These are phyloP conservation scores for Saccharomyces mikatae DNA, from an alignment of 805 yeast genomes.

Conservation along the genomic window DNA sequence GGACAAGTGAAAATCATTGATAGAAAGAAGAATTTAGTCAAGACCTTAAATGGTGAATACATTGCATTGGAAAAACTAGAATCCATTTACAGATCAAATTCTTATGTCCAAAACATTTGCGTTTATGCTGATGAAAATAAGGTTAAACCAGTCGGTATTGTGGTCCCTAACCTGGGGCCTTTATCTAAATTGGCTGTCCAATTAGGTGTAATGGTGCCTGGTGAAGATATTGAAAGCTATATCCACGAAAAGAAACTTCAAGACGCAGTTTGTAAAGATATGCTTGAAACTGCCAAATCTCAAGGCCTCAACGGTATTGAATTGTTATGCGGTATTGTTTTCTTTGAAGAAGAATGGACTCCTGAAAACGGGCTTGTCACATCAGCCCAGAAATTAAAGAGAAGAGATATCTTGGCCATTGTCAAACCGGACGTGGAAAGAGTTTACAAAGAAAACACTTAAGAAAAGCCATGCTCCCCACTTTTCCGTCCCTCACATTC, in stretches of 20 bases:
- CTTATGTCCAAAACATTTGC: constrained; percentile 72
- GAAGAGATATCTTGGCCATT: constrained; percentile 74
- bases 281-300: constrained; percentile 66
- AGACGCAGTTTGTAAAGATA: constrained; percentile 45
- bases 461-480: not conserved
- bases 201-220: constrained; percentile 39
- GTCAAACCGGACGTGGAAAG: constrained; percentile 60
- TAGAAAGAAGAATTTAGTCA: constrained; percentile 91
- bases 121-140: constrained; percentile 84
- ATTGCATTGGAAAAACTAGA: constrained; percentile 94
- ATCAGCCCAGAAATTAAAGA: constrained; percentile 92
- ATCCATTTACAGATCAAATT: constrained; percentile 78
- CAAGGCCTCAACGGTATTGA: constrained; percentile 85
- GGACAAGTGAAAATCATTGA: constrained; percentile 84
- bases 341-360: constrained; percentile 92
- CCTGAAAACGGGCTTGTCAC: constrained; percentile 93
- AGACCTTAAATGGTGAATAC: constrained; percentile 94
- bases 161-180: constrained; percentile 68
- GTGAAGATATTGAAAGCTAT: constrained; percentile 40
- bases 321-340: constrained; percentile 66
- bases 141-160: constrained; percentile 87
- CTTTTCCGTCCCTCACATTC: not conserved
- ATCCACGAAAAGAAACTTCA: constrained; percentile 50
- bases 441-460: constrained; percentile 36
- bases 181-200: constrained; percentile 54